Evolutionary conservation across 805 yeast species (phyloP), one percentile per base, ranked within the genome.

Genomic region (Nakazawaea holstii): DNA sequence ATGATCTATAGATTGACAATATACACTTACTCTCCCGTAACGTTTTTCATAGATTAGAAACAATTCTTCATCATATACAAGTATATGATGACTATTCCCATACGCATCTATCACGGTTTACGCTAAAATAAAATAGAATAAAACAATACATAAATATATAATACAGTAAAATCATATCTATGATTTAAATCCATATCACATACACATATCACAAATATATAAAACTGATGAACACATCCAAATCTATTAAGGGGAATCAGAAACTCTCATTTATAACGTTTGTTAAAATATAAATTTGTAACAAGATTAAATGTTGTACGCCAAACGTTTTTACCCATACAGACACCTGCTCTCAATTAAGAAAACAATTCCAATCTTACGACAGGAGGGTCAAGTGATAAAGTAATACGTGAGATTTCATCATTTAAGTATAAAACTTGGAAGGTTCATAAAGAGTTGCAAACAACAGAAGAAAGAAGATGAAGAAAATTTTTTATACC

Each of bases 381-480:
- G 3, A 31, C 8, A 1, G 31, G 41, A 35, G 47, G 47, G 46
- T 39, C 43, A 26, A 47, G 49, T 47, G 11, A 30, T 33, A 38
- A 38, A 32, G 58, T 61, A 54, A 61, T 56, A 78, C 81, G 81
- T 75, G 73, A 75, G 78, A 66, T 67, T 72, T 77, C 83, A 77
- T 77, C 83, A 77, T 75, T 55, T 67, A 64, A 58, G 70, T 73
- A 67, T 75, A 76, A 77, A 77, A 80, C 77, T 77, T 79, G 83
- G 79, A 77, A 80, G 83, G 75, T 71, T 79, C 76, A 72, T 61
- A 40, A 65, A 64, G 61, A 60, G 59, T 49, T 54, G 51, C 52
- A 53, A 48, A 45, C 33, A 40, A 8, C 8, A 65, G 63, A 49
- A 58, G 15, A 20, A 33, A 26, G 11, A 6, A 20, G 9, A 41